A percentile compares a stretch with the other conserved stretches of the same genome.
Conservation (phyloP, 306 rosid genomes). For the Fragaria ananassa region DNA sequence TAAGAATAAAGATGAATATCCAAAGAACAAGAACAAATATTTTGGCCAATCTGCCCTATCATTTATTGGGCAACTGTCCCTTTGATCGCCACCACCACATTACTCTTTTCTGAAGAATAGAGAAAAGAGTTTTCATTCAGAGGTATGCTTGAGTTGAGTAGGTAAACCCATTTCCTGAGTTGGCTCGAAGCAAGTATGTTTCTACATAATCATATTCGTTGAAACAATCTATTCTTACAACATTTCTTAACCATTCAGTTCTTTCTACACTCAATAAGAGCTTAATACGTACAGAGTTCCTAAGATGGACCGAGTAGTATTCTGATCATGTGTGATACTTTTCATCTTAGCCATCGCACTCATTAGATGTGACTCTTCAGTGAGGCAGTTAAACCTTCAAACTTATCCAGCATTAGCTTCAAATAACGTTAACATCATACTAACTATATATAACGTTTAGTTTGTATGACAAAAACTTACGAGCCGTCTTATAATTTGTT, state of each 20-base stretch:
- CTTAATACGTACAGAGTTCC: no score
- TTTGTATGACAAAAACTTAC: neutral
- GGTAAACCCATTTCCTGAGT: neutral
- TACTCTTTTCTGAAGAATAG: neutral
- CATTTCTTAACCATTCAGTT: neutral
- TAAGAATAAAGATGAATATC: slow-evolving; percentile 8
- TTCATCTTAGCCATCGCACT: neutral
- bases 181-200: neutral
- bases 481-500: no score
- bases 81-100: neutral
- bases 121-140: neutral
- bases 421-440: neutral
- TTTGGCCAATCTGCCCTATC: neutral
- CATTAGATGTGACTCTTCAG: neutral
- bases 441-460: no score
- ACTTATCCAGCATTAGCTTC: neutral
- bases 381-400: neutral
- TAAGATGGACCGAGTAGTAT: neutral
- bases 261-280: neutral
- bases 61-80: neutral
- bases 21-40: neutral
- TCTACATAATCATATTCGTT: neutral
- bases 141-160: no score
- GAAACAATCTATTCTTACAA: no score
- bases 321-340: neutral